phyloP scores from a whole-genome alignment of 257 asterid genomes.

The Petunia secreta region DNA sequence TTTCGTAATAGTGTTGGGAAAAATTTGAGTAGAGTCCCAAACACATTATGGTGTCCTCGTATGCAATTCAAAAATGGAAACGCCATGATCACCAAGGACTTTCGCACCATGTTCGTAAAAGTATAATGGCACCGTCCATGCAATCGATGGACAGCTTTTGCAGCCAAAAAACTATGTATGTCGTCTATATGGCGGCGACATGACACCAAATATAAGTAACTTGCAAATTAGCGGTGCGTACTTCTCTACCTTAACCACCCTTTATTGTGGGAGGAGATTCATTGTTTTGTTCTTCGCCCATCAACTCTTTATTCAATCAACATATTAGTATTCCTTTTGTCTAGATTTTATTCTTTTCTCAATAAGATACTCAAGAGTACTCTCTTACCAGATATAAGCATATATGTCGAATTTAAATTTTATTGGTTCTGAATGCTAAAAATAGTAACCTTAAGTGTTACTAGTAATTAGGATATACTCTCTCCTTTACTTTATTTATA shows the following conservation, averaged over 20 bases:
- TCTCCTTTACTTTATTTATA: no score
- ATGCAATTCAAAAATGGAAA: background rate
- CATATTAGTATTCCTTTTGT: background rate
- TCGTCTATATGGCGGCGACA: background rate
- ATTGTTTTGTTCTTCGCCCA: background rate
- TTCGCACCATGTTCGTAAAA: background rate
- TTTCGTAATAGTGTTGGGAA: background rate
- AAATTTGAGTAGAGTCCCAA: background rate
- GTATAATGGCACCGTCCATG: background rate
- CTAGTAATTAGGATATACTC: no score
- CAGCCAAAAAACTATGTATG: background rate
- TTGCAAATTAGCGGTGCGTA: background rate
- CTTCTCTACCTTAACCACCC: background rate
- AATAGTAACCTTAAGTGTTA: no score
- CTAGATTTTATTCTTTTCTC: constrained; percentile 11
- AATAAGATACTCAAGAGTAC: background rate
- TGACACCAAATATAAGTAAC: background rate
- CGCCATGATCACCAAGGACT: background rate
- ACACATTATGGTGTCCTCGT: background rate
- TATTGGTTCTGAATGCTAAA: no score
- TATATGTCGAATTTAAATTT: no score
- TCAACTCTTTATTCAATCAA: background rate
- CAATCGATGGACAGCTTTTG: background rate
- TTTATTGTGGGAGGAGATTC: background rate
- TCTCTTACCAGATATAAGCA: background rate